A percentile compares a stretch with the other conserved stretches of the same genome.
Conservation (phyloP, 1,284 basidiomycete species). For the Sphaerobolus stellatus region DNA sequence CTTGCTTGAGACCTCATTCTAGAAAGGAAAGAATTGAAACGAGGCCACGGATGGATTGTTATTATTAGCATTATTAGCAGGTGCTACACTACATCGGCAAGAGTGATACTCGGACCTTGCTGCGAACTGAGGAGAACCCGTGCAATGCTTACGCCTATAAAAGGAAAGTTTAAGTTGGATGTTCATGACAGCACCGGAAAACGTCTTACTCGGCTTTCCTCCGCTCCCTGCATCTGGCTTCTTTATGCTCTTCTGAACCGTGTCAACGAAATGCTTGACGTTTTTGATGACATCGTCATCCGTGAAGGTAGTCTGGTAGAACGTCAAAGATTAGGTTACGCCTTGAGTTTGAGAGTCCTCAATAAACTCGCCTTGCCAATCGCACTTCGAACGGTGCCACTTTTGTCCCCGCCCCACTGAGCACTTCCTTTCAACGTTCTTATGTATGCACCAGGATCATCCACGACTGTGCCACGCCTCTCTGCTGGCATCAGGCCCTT, state of each 20-base stretch:
- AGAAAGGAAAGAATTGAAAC: no score
- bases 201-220: conserved; percentile 29
- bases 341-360: neutral
- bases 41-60: no score
- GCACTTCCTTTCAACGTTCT: conserved; percentile 77
- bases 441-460: conserved; percentile 81
- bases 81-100: conserved; percentile 46
- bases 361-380: conserved; percentile 59
- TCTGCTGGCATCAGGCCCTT: conserved; percentile 95
- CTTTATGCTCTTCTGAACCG: conserved; percentile 74
- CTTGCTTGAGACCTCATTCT: no score
- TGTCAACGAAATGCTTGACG: conserved; percentile 72
- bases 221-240: conserved; percentile 38
- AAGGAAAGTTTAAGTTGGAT: conserved; percentile 7
- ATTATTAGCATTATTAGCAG: neutral
- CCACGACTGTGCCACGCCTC: conserved; percentile 91
- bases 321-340: conserved; percentile 1
- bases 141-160: conserved; percentile 64
- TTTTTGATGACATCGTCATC: conserved; percentile 78
- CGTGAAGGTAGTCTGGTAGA: conserved; percentile 67
- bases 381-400: conserved; percentile 80
- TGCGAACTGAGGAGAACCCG: conserved; percentile 82
- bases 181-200: neutral
- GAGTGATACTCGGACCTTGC: conserved; percentile 82
- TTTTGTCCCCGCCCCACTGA: conserved; percentile 92